A percentile compares a stretch with the other conserved stretches of the same genome.
These are phyloP conservation scores for Amanita molliuscula DNA, from an alignment of 768 basidiomycete genomes.

Conservation along the genomic window DNA sequence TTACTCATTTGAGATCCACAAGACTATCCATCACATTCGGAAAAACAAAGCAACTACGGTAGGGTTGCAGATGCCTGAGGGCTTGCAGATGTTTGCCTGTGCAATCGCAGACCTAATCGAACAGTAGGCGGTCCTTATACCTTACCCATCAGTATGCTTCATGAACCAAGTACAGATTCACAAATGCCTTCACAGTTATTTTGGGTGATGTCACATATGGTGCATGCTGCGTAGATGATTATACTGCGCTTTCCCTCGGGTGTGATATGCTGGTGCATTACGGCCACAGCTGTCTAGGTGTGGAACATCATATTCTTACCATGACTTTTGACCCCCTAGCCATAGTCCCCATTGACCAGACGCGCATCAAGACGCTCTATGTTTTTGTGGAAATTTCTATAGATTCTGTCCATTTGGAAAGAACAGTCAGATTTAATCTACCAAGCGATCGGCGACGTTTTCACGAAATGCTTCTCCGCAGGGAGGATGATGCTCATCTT, in stretches of 20 bases:
- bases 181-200: constrained; percentile 76
- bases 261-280: constrained; percentile 99
- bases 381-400: constrained; percentile 97
- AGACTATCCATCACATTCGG: constrained; percentile 86
- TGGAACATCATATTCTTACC: constrained; percentile 14
- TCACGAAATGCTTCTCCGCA: constrained; percentile 48
- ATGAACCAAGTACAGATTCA: constrained; percentile 43
- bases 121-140: constrained; percentile 42
- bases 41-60: constrained; percentile 83
- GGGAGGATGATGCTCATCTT: constrained; percentile 36
- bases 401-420: constrained; percentile 72
- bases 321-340: neutral
- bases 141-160: constrained; percentile 2
- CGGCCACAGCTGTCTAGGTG: constrained; percentile 95
- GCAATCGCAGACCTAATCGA: constrained; percentile 94
- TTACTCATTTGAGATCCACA: constrained; percentile 97
- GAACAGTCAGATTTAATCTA: constrained; percentile 85
- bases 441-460: constrained; percentile 67
- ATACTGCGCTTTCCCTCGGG: constrained; percentile 88
- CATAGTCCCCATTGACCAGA: constrained; percentile 90
- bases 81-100: constrained; percentile 96
- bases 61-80: constrained; percentile 97
- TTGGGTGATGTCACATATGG: constrained; percentile 99
- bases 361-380: constrained; percentile 89
- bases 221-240: constrained; percentile 98